These are phyloP conservation scores for Climacium dendroides DNA, from an alignment of 225 moss, liverwort and hornwort species.

Conservation along the genomic window DNA sequence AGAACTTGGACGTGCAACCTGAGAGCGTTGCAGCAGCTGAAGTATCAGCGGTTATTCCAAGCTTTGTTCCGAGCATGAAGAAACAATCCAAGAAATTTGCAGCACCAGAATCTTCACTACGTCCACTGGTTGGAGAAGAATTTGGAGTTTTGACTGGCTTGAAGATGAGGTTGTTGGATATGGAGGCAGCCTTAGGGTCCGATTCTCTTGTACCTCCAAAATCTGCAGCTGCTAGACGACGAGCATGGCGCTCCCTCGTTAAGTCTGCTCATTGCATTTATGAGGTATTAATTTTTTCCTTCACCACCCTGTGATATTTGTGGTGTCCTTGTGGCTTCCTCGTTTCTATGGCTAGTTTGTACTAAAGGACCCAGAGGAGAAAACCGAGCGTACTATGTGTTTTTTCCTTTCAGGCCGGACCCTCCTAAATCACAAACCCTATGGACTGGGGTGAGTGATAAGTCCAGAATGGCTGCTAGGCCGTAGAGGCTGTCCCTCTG, in stretches of 20 bases:
- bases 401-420: not conserved
- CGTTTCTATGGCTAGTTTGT: not conserved
- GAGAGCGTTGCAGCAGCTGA: not conserved
- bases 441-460: not conserved
- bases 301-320: not conserved
- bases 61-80: slow-evolving; percentile 26
- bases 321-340: not conserved
- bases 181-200: slow-evolving; percentile 70
- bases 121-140: slow-evolving; percentile 43
- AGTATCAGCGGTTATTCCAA: slow-evolving; percentile 4
- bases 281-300: slow-evolving; percentile 35
- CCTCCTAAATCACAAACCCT: not conserved
- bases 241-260: slow-evolving; percentile 82
- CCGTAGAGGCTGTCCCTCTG: not conserved
- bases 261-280: slow-evolving; percentile 80
- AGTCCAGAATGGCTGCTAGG: not conserved
- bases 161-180: slow-evolving; percentile 83
- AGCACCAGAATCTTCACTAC: slow-evolving; percentile 59
- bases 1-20: not conserved
- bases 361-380: not conserved
- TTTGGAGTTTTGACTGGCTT: slow-evolving; percentile 49
- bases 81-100: slow-evolving; percentile 74
- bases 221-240: slow-evolving; percentile 47
- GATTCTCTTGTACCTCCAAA: slow-evolving; percentile 57
- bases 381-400: not conserved